phyloP scores from a whole-genome alignment of 2,329 filamentous ascomycete species.

The Aspergillus novofumigatus region DNA sequence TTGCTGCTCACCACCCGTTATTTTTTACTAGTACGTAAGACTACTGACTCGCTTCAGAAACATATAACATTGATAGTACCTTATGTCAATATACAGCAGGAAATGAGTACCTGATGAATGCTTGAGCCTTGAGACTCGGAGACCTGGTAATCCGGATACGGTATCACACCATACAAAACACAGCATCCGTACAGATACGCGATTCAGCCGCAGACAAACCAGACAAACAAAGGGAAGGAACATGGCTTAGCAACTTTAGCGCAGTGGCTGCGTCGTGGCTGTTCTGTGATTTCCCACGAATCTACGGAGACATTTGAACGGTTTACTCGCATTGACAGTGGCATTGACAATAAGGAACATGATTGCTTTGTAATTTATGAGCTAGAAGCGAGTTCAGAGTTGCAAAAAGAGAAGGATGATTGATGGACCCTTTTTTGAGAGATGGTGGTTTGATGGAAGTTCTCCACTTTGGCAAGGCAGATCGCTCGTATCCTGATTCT shows the following conservation, averaged over 20 bases:
- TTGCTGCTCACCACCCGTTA: neutral
- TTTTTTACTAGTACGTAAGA: neutral
- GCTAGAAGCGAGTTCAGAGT: too few relatives aligned
- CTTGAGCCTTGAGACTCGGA: neutral
- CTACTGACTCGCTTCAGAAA: neutral
- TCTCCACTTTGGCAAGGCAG: neutral
- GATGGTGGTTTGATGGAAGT: neutral
- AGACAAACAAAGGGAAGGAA: conserved; percentile 9
- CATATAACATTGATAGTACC: neutral
- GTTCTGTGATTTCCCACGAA: conserved; percentile 3
- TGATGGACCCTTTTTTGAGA: neutral
- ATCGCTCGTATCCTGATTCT: neutral
- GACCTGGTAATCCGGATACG: neutral
- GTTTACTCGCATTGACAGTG: too few relatives aligned
- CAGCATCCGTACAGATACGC: conserved; percentile 4
- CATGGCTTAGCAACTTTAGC: conserved; percentile 13
- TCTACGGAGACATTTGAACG: neutral
- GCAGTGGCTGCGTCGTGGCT: conserved; percentile 12
- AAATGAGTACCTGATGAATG: too few relatives aligned
- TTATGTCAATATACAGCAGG: too few relatives aligned
- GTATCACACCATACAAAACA: conserved; percentile 6
- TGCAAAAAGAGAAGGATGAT: too few relatives aligned
- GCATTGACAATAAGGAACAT: too few relatives aligned
- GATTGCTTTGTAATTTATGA: too few relatives aligned
- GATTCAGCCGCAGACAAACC: conserved; percentile 18